phyloP scores from a whole-genome alignment of 1,139 yeast genomes.

The Ashbya aceris region DNA sequence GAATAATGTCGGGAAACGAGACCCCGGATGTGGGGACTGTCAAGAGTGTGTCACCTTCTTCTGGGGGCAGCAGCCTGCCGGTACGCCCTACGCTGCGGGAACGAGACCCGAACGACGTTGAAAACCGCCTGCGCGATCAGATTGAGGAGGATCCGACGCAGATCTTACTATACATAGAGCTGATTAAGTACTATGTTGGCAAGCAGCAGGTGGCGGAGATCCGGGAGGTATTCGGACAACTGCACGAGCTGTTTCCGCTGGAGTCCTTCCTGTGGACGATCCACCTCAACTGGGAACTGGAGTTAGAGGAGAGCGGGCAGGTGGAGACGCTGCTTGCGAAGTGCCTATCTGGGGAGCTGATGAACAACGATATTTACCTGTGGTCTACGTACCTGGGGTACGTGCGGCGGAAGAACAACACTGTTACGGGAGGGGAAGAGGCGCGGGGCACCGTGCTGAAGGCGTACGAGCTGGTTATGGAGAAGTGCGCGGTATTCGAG shows the following conservation, averaged over 20 bases:
- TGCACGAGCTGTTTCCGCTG: slow-evolving; percentile 55
- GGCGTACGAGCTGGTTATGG: slow-evolving; percentile 79
- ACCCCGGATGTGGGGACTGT: slow-evolving; percentile 8
- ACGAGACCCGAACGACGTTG: slow-evolving; percentile 8
- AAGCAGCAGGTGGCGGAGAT: slow-evolving; percentile 60
- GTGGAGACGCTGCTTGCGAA: slow-evolving; percentile 24
- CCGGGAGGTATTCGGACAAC: slow-evolving; percentile 49
- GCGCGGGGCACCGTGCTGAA: slow-evolving; percentile 69
- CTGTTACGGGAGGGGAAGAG: slow-evolving; percentile 75
- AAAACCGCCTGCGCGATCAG: slow-evolving; percentile 43
- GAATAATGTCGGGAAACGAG: slow-evolving; percentile 6
- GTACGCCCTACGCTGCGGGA: slow-evolving; percentile 10
- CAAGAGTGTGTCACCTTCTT: slow-evolving; percentile 1
- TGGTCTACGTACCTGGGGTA: slow-evolving; percentile 72
- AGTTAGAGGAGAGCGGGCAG: slow-evolving; percentile 56
- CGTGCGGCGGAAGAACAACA: slow-evolving; percentile 69
- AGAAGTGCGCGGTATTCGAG: slow-evolving; percentile 65
- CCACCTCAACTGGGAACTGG: slow-evolving; percentile 61
- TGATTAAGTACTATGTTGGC: slow-evolving; percentile 44
- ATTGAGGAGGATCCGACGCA: slow-evolving; percentile 50
- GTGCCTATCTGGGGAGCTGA: slow-evolving; percentile 25
- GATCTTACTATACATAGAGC: slow-evolving; percentile 46
- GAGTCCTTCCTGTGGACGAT: slow-evolving; percentile 62
- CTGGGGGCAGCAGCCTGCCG: slow-evolving; percentile 6
- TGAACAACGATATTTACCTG: slow-evolving; percentile 34